Conservation (phyloP, 768 basidiomycete genomes). For the Mycena alexandri region DNA sequence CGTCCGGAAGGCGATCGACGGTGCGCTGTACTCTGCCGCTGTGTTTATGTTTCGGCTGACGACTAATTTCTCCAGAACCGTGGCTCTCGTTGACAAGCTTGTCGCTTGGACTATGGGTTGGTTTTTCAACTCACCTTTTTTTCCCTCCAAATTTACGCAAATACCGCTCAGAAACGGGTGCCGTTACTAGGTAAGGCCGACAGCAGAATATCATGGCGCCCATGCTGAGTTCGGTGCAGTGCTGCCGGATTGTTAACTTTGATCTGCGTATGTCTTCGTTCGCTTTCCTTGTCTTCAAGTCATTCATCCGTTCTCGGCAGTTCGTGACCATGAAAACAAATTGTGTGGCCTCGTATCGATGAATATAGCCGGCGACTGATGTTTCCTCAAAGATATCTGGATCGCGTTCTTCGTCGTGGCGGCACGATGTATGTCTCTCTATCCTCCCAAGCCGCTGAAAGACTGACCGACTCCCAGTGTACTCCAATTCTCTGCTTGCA, state of each 20-base stretch:
- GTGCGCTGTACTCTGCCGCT: background rate
- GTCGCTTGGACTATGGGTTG: conserved; percentile 22
- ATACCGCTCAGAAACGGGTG: conserved; percentile 10
- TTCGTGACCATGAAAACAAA: conserved; percentile 14
- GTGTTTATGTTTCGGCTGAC: background rate
- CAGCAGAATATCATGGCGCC: too few species aligned
- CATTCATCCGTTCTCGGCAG: background rate
- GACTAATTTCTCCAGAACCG: background rate
- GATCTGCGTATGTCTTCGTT: conserved; percentile 12
- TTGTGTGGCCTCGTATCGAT: background rate
- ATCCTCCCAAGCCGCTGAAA: background rate
- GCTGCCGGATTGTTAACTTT: conserved; percentile 10
- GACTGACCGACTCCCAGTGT: conserved; percentile 7
- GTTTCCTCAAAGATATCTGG: conserved; percentile 7
- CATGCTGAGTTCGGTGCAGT: conserved; percentile 4
- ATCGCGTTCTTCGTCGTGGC: conserved; percentile 13
- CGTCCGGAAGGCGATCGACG: conserved; percentile 7
- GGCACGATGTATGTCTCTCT: conserved; percentile 11
- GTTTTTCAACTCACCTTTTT: background rate
- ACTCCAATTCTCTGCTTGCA: conserved; percentile 19
- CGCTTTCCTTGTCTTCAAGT: too few species aligned
- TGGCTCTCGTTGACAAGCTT: conserved; percentile 18
- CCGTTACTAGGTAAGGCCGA: conserved; percentile 14
- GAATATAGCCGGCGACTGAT: background rate
- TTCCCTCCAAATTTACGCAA: background rate